Evolutionary conservation across 306 rosid genomes (phyloP).

Genomic region (Pueraria montana): DNA sequence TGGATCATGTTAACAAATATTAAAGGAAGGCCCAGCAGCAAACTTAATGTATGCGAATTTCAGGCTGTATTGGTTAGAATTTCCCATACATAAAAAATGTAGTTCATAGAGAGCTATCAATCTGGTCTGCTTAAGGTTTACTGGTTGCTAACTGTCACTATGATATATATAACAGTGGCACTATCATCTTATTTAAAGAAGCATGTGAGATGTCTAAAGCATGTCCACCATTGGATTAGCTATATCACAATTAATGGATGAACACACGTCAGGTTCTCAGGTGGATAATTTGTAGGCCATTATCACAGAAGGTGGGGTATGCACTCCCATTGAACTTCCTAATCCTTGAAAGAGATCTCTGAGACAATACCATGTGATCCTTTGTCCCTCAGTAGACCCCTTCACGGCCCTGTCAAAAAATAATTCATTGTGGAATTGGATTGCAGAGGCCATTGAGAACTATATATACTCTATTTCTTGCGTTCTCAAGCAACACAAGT

Average conservation of each 20-base stretch:
- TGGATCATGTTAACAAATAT: not conserved
- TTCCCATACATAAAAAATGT: no score
- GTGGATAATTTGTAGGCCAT: not conserved
- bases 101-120: not conserved
- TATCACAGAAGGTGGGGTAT: not conserved
- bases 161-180: constrained; percentile 4
- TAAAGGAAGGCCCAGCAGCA: no score
- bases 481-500: constrained; percentile 11
- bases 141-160: not conserved
- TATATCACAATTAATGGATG: not conserved
- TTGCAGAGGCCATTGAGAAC: not conserved
- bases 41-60: not conserved
- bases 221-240: constrained; percentile 5
- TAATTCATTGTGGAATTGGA: not conserved
- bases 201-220: constrained; percentile 41
- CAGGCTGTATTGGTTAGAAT: not conserved
- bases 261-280: not conserved
- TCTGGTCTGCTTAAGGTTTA: not conserved
- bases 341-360: not conserved
- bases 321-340: not conserved
- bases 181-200: not conserved
- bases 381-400: not conserved
- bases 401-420: no score
- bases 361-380: constrained; percentile 43
- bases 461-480: constrained; percentile 37